Conservation (phyloP, 441 rosid species). For the Mallotus repandus region DNA sequence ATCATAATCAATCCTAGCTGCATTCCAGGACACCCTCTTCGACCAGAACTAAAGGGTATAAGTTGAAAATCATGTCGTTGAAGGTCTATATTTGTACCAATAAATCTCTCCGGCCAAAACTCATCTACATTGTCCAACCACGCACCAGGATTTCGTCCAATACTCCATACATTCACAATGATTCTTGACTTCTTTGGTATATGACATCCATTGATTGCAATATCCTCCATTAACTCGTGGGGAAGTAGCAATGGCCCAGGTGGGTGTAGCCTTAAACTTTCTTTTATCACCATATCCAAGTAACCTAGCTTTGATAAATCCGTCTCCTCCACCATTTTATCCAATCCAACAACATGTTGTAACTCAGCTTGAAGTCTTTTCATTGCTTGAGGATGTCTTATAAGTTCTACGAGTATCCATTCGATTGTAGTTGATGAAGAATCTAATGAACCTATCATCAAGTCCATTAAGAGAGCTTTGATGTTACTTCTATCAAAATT, state of each 20-base stretch:
- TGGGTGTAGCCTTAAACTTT: conserved; percentile 33
- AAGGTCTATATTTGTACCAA: conserved; percentile 31
- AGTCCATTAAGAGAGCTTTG: conserved; percentile 34
- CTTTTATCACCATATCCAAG: conserved; percentile 36
- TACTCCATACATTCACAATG: conserved; percentile 28
- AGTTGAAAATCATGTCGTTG: too few species aligned
- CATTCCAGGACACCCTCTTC: too few species aligned
- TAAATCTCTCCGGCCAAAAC: conserved; percentile 40
- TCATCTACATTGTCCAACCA: conserved; percentile 27
- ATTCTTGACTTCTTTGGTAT: conserved; percentile 32
- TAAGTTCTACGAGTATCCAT: conserved; percentile 40
- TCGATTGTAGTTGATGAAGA: conserved; percentile 30
- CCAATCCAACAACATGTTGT: conserved; percentile 34
- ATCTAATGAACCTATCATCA: conserved; percentile 25
- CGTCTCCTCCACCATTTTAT: conserved; percentile 38
- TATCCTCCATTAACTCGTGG: conserved; percentile 23
- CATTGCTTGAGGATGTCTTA: conserved; percentile 34
- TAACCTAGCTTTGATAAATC: conserved; percentile 26
- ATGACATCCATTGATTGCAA: conserved; percentile 10
- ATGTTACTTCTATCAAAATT: conserved; percentile 24
- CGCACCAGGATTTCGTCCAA: conserved; percentile 9
- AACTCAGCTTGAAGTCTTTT: conserved; percentile 36
- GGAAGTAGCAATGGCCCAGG: conserved; percentile 28
- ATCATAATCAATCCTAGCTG: too few species aligned
- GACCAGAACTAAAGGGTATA: too few species aligned